A percentile compares a stretch with the other conserved stretches of the same genome.
Evolutionary conservation across 495 filamentous ascomycete species (phyloP).

Genomic region (Aspergillus ellipticus): DNA sequence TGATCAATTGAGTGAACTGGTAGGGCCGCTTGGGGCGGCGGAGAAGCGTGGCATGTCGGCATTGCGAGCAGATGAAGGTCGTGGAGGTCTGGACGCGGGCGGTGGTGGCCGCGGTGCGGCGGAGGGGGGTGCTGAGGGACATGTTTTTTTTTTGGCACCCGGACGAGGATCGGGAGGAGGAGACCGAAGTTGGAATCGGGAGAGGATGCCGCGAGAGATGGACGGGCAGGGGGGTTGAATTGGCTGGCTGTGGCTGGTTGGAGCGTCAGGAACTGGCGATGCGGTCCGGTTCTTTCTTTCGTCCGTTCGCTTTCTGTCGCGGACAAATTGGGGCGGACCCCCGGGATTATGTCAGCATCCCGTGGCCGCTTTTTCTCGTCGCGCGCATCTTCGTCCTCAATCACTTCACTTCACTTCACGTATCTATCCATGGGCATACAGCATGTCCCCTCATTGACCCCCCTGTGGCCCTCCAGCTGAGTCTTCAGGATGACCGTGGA

Average conservation of each 20-base stretch:
- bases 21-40: constrained; percentile 85
- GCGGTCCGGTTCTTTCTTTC: not conserved
- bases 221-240: not conserved
- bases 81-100: constrained; percentile 27
- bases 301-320: not conserved
- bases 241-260: not conserved
- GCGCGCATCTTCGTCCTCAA: not conserved
- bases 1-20: constrained; percentile 93
- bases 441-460: constrained; percentile 10
- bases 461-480: not conserved
- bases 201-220: not conserved
- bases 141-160: constrained; percentile 13
- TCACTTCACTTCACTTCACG: not conserved
- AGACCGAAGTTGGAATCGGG: too few species aligned
- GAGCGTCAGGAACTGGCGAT: not conserved
- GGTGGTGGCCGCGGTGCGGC: constrained; percentile 37
- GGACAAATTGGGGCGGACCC: not conserved
- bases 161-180: not conserved
- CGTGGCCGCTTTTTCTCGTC: constrained; percentile 2
- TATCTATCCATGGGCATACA: too few species aligned
- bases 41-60: constrained; percentile 85
- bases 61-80: constrained; percentile 47
- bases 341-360: not conserved
- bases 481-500: constrained; percentile 16
- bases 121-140: constrained; percentile 42